phyloP scores from a whole-genome alignment of 148 eudicot species.

The Rhododendron williamsianum region DNA sequence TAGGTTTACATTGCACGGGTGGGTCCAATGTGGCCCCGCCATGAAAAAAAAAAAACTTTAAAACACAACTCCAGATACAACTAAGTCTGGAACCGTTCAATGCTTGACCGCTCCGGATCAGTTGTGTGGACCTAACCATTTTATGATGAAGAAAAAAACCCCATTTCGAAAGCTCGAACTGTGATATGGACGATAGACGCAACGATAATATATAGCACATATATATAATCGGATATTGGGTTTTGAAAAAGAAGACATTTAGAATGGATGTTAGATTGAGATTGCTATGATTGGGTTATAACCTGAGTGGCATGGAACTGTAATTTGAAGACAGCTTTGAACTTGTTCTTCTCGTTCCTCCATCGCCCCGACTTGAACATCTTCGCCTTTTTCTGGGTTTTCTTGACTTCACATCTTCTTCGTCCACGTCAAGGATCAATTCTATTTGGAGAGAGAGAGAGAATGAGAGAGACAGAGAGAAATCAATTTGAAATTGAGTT shows the following conservation, averaged over 20 bases:
- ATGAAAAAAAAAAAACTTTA: too few species aligned
- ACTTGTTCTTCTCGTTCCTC: constrained; percentile 75
- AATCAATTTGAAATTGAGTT: background rate
- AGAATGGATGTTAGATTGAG: background rate
- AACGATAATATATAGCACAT: too few species aligned
- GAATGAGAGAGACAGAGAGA: background rate
- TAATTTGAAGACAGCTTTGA: constrained; percentile 67
- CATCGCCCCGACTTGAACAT: constrained; percentile 76
- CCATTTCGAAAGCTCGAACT: too few species aligned
- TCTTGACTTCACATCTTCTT: constrained; percentile 20
- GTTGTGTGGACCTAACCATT: too few species aligned
- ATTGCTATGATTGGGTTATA: background rate
- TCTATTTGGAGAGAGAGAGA: background rate
- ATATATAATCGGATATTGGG: background rate
- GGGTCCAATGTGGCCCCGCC: too few species aligned
- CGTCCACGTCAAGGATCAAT: constrained; percentile 2
- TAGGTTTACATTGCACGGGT: too few species aligned
- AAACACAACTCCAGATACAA: too few species aligned
- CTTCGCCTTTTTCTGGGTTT: constrained; percentile 6
- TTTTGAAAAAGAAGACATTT: background rate
- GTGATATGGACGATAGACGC: background rate
- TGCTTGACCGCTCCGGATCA: background rate
- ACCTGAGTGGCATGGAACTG: constrained; percentile 96
- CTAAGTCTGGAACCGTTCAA: too few species aligned
- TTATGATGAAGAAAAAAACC: too few species aligned